Conservation (phyloP, 805 yeast genomes). For the Saturnispora bothae region DNA sequence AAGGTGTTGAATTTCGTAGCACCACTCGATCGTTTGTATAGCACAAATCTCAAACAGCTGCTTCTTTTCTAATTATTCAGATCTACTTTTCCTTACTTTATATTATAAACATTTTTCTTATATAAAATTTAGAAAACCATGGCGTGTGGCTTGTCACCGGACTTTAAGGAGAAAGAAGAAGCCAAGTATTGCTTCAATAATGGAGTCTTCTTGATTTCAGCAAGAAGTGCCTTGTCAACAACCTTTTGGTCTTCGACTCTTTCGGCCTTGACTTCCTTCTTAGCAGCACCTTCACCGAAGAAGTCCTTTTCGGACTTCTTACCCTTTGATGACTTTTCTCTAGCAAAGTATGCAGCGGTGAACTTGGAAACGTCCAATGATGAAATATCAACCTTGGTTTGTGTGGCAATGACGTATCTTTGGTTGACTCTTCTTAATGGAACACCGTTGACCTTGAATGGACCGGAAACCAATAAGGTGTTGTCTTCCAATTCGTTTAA, state of each 20-base stretch:
- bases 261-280: constrained; percentile 83
- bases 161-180: constrained; percentile 90
- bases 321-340: constrained; percentile 78
- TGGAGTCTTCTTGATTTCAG: constrained; percentile 96
- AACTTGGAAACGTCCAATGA: constrained; percentile 82
- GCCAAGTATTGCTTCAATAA: constrained; percentile 94
- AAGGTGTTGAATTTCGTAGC: too few species aligned
- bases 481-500: constrained; percentile 95
- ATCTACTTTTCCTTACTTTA: background rate
- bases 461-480: constrained; percentile 95
- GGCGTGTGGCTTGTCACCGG: constrained; percentile 97
- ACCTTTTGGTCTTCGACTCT: constrained; percentile 95
- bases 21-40: too few species aligned
- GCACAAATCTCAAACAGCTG: too few species aligned
- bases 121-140: constrained; percentile 72
- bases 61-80: too few species aligned
- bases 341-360: constrained; percentile 91
- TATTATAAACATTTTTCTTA: constrained; percentile 6
- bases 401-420: constrained; percentile 97
- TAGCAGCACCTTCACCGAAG: constrained; percentile 67
- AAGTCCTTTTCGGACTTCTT: constrained; percentile 86
- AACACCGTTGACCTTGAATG: constrained; percentile 99
- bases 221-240: constrained; percentile 84
- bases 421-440: constrained; percentile 99
- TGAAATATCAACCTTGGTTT: constrained; percentile 77